phyloP scores from a whole-genome alignment of 805 yeast species.

The Yamadazyma kitorensis region DNA sequence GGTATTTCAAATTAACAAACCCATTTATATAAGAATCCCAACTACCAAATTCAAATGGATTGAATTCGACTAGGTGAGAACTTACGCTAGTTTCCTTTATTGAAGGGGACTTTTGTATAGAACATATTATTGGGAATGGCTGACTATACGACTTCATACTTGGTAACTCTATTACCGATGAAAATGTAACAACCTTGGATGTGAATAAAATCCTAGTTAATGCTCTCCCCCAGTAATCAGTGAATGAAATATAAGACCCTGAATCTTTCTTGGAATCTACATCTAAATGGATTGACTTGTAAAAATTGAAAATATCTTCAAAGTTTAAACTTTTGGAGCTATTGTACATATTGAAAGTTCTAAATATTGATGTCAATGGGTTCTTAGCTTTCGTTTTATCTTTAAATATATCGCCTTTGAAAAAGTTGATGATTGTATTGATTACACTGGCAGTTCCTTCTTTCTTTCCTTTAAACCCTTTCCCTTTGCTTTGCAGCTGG shows the following conservation, averaged over 20 bases:
- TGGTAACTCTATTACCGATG: slow-evolving; percentile 28
- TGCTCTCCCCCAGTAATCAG: slow-evolving; percentile 71
- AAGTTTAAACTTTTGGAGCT: no score
- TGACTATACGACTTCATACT: slow-evolving; percentile 37
- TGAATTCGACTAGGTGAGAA: slow-evolving; percentile 55
- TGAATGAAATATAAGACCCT: slow-evolving; percentile 57
- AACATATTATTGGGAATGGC: slow-evolving; percentile 50
- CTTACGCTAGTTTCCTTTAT: slow-evolving; percentile 23
- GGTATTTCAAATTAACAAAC: slow-evolving; percentile 48
- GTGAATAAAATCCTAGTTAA: slow-evolving; percentile 44
- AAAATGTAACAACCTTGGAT: slow-evolving; percentile 36
- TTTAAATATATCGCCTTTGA: no score
- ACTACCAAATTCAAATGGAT: slow-evolving; percentile 66
- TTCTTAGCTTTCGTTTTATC: no score
- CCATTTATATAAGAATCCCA: slow-evolving; percentile 52
- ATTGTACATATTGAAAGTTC: no score
- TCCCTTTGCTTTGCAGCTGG: background rate
- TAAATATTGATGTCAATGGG: background rate
- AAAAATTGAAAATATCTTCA: slow-evolving; percentile 47
- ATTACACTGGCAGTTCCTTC: no score
- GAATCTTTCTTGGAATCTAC: slow-evolving; percentile 49
- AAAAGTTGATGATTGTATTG: no score
- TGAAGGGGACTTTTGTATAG: slow-evolving; percentile 37
- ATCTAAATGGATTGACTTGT: slow-evolving; percentile 51
- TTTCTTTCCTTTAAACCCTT: background rate